A percentile compares a stretch with the other conserved stretches of the same genome.
phyloP scores from a whole-genome alignment of 2,329 filamentous ascomycete genomes.

The Pseudogymnoascus sp. region DNA sequence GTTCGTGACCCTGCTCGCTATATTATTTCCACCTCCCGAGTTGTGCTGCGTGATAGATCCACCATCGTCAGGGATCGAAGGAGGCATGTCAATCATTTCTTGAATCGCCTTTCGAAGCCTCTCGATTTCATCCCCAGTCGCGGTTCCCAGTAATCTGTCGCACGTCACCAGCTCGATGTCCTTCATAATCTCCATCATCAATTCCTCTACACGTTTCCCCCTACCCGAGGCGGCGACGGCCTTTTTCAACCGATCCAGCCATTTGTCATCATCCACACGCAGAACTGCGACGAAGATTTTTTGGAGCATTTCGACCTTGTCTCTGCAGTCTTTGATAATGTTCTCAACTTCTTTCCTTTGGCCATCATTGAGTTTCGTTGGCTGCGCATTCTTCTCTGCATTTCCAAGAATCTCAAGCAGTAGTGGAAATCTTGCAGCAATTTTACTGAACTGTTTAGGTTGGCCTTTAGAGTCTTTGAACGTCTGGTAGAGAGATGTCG shows the following conservation, averaged over 20 bases:
- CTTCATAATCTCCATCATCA: conserved; percentile 25
- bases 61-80: not conserved
- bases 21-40: not conserved
- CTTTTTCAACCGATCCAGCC: conserved; percentile 17
- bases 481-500: conserved; percentile 23
- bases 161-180: conserved; percentile 23
- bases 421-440: conserved; percentile 22
- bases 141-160: not conserved
- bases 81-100: not conserved
- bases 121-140: not conserved
- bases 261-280: conserved; percentile 14
- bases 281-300: conserved; percentile 21
- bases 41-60: not conserved
- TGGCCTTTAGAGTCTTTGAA: conserved; percentile 20
- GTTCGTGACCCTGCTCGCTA: not conserved
- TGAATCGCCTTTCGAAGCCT: not conserved
- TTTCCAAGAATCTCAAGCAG: conserved; percentile 19
- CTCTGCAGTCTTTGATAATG: conserved; percentile 18
- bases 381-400: conserved; percentile 12
- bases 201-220: conserved; percentile 20
- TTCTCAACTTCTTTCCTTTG: conserved; percentile 13
- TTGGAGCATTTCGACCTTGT: conserved; percentile 19
- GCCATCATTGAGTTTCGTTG: conserved; percentile 9
- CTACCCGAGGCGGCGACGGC: conserved; percentile 21
- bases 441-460: conserved; percentile 23